Base-by-base conservation (phyloP, 2,329 filamentous ascomycete genomes). In the Cladosporium phlei region DNA sequence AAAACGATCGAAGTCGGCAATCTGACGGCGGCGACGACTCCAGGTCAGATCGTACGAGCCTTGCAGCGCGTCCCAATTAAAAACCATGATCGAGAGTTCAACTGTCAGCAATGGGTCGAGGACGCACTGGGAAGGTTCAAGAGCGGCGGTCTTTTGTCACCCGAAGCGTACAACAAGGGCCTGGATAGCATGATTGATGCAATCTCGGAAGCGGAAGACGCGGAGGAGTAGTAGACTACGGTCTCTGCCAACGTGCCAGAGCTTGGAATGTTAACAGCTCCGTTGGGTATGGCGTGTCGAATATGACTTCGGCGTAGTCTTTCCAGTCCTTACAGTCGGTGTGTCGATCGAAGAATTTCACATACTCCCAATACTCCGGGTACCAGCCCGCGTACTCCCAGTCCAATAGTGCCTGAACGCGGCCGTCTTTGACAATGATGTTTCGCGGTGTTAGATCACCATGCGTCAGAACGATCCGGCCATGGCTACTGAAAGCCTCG, bases 331-430 rank as follows among this genome's bases (percentile, higher is more conserved):
- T 47, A 29, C 48, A 48, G 17, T 24, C 17, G 2, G 49, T 52
- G n/a, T 30, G 38, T 9, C 37, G 29, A 19, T 29, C 37, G 14
- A 39, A 39, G 42, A 54, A 54, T 24, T 55, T 55, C 20, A 52
- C 43, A 22, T 54, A 58, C 29, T 57, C 52, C 46, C 48, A 57
- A 29, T 55, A 51, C 29, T 56, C 54, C n/a, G 55, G 54, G 30
- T 51, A 55, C 51, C 51, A 55, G 14, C 55, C 52, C 38, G 50
- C 34, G 11, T 33, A 51, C 35, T 58, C 52, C 55, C 51, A 59
- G 38, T 56, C 56, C 10, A 58, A 14, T 10, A 57, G 40, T 9
- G 38, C 53, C 17, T 42, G 21, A n/a, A 55, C 43, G 2, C 30
- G 27, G 20, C 46, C 50, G 11, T 40, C 44, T 12, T 48, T 34